Evolutionary conservation across 176 grass and related monocot genomes (phyloP), one percentile per base, ranked within the genome.

Genomic region (Puya raimondii): DNA sequence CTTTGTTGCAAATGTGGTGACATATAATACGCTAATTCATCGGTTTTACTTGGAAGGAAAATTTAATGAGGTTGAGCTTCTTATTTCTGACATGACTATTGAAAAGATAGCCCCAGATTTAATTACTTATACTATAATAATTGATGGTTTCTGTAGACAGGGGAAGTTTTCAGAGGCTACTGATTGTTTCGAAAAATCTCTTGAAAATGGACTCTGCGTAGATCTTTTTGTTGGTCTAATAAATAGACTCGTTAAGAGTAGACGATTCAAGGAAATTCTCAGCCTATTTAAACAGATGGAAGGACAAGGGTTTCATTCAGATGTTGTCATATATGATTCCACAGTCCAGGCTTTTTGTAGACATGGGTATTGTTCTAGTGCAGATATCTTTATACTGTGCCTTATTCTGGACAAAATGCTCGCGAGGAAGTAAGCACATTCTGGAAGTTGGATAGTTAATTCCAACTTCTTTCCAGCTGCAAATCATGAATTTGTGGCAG

Each of bases 11-110:
- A 80, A 96, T 71, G 82, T 74, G 3, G 91, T 96, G 53, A 80
- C 91, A 69, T 96, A 91, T 78, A 96, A 96, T 84, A 96, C 73
- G 72, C 80, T 96, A 64, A 64, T 96, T 72, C 81, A 91, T 84
- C 78, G 78, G 80, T 85, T 69, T 81, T 91, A 79, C 67, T 49
- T 56, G 7, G 27, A 48, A 71, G 77, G 72, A 76, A 80, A 51
- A 18, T 29, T 33, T 69, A 80, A 7, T 53, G 88, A 91, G 23
- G 72, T 12, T 29, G 2, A 65, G 4, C 14, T 64, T 73, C 58
- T 85, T n/a, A 11, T 87, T 8, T 65, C 2, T 42, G 23, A 65
- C 63, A 96, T 96, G 91, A 61, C 1, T 67, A 65, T 61, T 4
- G 53, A 64, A 0, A 69, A 77, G 11, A 82, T 96, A 84, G 22